Percentiles rank a stretch among this genome's conserved stretches.
Evolutionary conservation across 2,329 filamentous ascomycete genomes (phyloP).

Genomic region (Aspergillus neoniger): DNA sequence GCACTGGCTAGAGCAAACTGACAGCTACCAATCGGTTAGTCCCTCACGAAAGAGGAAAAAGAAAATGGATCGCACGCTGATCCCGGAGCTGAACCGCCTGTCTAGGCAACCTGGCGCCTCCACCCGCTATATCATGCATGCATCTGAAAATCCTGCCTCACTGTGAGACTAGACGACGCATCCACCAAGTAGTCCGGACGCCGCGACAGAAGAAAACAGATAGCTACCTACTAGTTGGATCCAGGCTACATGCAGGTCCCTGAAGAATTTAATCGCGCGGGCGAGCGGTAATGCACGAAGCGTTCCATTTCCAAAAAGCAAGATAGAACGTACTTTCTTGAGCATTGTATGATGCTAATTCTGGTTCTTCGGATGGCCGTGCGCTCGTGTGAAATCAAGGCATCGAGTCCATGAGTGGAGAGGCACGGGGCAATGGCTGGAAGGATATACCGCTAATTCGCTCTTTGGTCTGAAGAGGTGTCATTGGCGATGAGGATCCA

Average conservation of each 20-base stretch:
- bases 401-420: constrained; percentile 1
- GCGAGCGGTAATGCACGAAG: not conserved
- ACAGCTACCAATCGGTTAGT: constrained; percentile 1
- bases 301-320: not conserved
- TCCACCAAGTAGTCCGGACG: not conserved
- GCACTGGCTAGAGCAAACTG: constrained; percentile 4
- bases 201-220: not conserved
- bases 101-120: constrained; percentile 7
- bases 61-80: constrained; percentile 9
- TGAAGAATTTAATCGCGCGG: not conserved
- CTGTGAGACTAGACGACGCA: not conserved
- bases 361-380: not conserved
- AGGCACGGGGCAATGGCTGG: constrained; percentile 2
- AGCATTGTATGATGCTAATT: not conserved
- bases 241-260: not conserved
- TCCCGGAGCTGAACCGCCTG: constrained; percentile 18
- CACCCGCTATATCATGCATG: not conserved
- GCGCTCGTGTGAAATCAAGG: constrained; percentile 5
- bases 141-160: constrained; percentile 1
- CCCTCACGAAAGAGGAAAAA: not conserved
- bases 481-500: constrained; percentile 5
- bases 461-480: not conserved
- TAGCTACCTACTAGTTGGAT: constrained; percentile 1
- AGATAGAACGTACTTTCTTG: not conserved
- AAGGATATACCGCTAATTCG: not conserved